These are phyloP conservation scores for Kazachstania taianensis DNA, from an alignment of 805 yeast genomes.

Conservation along the genomic window DNA sequence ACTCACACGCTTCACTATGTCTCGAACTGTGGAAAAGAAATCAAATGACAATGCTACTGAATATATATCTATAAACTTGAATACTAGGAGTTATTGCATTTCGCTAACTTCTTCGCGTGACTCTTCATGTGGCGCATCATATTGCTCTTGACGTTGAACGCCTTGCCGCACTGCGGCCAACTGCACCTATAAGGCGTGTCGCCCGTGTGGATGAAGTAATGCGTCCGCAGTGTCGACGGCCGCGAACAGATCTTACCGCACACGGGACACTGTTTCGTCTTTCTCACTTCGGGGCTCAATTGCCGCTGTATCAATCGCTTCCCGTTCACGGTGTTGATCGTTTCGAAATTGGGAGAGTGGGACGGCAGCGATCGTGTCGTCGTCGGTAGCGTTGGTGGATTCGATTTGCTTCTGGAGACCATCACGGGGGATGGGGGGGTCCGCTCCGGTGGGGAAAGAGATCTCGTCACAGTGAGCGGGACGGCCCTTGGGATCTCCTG, in stretches of 20 bases:
- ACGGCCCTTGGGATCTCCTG: neutral
- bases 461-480: neutral
- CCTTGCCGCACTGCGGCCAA: slow-evolving; percentile 55
- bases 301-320: slow-evolving; percentile 3
- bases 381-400: neutral
- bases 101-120: slow-evolving; percentile 36
- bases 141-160: slow-evolving; percentile 69
- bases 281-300: slow-evolving; percentile 7
- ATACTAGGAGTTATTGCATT: too few relatives aligned
- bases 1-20: too few relatives aligned
- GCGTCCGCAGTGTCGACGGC: slow-evolving; percentile 74
- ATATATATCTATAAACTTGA: too few relatives aligned
- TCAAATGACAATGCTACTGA: too few relatives aligned
- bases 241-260: slow-evolving; percentile 74
- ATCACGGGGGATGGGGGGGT: neutral
- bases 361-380: neutral
- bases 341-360: neutral
- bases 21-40: too few relatives aligned
- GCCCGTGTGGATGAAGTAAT: slow-evolving; percentile 70
- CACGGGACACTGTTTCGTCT: slow-evolving; percentile 35
- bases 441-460: too few relatives aligned
- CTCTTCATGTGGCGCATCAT: slow-evolving; percentile 69
- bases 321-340: slow-evolving; percentile 1
- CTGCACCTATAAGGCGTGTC: slow-evolving; percentile 59
- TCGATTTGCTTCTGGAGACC: neutral